These are phyloP conservation scores for Neurospora sp. DNA, from an alignment of 495 filamentous ascomycete genomes.

Conservation along the genomic window DNA sequence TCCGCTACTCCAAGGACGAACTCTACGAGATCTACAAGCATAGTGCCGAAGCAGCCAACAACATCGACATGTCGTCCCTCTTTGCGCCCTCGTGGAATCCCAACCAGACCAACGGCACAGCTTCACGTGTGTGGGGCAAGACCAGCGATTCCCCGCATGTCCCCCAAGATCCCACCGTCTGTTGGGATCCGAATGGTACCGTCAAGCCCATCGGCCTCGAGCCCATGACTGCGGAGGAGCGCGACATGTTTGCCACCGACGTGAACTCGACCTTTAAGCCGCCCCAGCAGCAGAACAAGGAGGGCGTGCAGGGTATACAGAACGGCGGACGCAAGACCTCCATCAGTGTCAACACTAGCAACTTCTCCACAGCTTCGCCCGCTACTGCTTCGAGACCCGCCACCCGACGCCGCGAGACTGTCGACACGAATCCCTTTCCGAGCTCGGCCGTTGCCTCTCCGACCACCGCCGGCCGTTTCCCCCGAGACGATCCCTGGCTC, in stretches of 20 bases:
- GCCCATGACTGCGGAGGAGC: conserved; percentile 75
- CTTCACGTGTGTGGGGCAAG: conserved; percentile 66
- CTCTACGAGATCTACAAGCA: conserved; percentile 64
- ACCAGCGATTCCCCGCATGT: conserved; percentile 54
- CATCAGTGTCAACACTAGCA: conserved; percentile 45
- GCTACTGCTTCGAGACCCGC: conserved; percentile 55
- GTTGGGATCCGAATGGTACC: conserved; percentile 76
- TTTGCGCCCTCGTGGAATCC: conserved; percentile 72
- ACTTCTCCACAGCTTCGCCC: conserved; percentile 48
- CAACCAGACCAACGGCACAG: conserved; percentile 48
- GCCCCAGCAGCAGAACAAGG: conserved; percentile 61
- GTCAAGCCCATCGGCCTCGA: conserved; percentile 62
- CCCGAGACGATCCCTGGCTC: conserved; percentile 46
- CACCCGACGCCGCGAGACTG: conserved; percentile 76
- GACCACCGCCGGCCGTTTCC: conserved; percentile 36
- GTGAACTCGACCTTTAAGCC: conserved; percentile 92
- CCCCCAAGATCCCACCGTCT: conserved; percentile 52
- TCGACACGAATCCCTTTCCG: conserved; percentile 63
- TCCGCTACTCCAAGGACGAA: conserved; percentile 70
- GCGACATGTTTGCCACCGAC: conserved; percentile 71
- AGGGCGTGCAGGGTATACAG: conserved; percentile 34
- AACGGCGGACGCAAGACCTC: conserved; percentile 62
- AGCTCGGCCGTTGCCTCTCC: conserved; percentile 39
- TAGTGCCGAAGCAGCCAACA: conserved; percentile 45
- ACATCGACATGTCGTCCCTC: conserved; percentile 54